Conservation (phyloP, 1,284 basidiomycete species). For the Moniliophthora roreri region DNA sequence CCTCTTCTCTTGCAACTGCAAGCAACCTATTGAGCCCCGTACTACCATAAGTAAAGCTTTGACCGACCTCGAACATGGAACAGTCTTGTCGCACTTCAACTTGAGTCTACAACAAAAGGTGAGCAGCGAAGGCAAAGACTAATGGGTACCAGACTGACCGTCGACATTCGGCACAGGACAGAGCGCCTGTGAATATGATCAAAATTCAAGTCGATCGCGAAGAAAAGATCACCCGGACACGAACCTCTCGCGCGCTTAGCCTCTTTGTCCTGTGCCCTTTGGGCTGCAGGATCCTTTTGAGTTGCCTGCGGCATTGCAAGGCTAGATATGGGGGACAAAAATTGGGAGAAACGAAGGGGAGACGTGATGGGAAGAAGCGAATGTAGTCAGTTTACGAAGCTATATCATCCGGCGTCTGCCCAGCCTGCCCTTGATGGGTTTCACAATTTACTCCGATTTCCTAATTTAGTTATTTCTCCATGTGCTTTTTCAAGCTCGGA, state of each 20-base stretch:
- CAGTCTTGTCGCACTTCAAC: constrained; percentile 74
- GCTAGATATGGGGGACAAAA: neutral
- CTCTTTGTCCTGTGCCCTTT: constrained; percentile 49
- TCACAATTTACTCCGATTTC: too few species aligned
- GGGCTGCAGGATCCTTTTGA: constrained; percentile 38
- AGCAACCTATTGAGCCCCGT: neutral
- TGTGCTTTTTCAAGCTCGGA: too few species aligned
- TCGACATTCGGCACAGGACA: constrained; percentile 73
- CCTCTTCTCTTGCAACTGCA: constrained; percentile 63
- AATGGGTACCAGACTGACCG: constrained; percentile 38
- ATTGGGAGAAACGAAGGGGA: neutral
- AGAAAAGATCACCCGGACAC: constrained; percentile 4
- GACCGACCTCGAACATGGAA: constrained; percentile 65
- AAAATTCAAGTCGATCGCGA: neutral
- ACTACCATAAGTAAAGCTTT: neutral
- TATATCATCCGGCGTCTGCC: constrained; percentile 7
- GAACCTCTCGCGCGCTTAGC: constrained; percentile 63
- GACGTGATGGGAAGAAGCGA: constrained; percentile 14
- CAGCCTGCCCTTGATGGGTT: neutral
- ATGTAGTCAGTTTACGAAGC: constrained; percentile 8
- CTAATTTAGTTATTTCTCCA: neutral
- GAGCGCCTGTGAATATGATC: constrained; percentile 40
- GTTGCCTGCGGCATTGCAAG: constrained; percentile 38
- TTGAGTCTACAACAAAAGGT: constrained; percentile 48
- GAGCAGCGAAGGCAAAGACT: neutral